A percentile compares a stretch with the other conserved stretches of the same genome.
phyloP scores from a whole-genome alignment of 2,329 filamentous ascomycete genomes.

The Fusarium scirpi region DNA sequence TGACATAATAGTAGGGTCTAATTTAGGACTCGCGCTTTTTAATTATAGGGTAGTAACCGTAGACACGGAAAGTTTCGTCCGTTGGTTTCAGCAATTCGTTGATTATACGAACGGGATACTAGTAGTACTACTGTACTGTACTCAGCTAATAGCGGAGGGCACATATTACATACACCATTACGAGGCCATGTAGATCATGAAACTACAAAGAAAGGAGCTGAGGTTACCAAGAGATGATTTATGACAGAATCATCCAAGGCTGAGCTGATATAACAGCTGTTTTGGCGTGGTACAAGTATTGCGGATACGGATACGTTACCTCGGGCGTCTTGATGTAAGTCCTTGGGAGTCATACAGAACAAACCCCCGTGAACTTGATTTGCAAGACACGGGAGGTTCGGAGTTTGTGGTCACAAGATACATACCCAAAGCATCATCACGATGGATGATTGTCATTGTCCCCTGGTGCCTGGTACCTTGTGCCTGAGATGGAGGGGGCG shows the following conservation, averaged over 20 bases:
- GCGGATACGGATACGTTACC: conserved; percentile 38
- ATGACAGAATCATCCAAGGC: conserved; percentile 1
- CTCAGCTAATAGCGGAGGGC: neutral
- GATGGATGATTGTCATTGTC: conserved; percentile 21
- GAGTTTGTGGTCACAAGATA: conserved; percentile 18
- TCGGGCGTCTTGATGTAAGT: conserved; percentile 16
- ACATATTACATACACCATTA: neutral
- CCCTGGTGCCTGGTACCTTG: conserved; percentile 36
- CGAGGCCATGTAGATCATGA: conserved; percentile 7
- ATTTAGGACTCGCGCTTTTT: neutral
- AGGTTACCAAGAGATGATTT: conserved; percentile 11
- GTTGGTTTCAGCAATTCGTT: neutral
- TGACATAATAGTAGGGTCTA: neutral
- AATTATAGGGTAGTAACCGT: neutral
- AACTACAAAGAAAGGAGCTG: neutral
- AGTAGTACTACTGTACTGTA: neutral
- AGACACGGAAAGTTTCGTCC: neutral
- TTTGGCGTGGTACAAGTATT: neutral
- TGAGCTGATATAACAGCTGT: conserved; percentile 18
- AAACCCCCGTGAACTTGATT: neutral
- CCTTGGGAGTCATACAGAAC: conserved; percentile 1
- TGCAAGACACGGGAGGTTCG: conserved; percentile 14
- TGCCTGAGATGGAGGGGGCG: conserved; percentile 30
- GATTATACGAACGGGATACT: neutral
- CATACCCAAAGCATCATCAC: neutral